These are phyloP conservation scores for Paramyrothecium roridum DNA, from an alignment of 2,329 filamentous ascomycete species.

Conservation along the genomic window DNA sequence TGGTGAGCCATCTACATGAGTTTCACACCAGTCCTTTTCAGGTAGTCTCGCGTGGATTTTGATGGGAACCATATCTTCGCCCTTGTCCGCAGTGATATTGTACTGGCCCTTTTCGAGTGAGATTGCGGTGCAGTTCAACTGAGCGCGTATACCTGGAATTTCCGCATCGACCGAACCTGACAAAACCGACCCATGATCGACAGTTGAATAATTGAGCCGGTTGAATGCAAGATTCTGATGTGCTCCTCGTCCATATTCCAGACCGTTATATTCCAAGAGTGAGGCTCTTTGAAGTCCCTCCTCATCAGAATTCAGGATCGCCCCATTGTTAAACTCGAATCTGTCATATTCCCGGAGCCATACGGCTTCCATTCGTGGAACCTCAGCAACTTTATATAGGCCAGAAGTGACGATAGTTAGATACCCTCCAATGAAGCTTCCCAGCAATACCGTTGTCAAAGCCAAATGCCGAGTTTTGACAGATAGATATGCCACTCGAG, in stretches of 20 bases:
- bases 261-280: slow-evolving; percentile 20
- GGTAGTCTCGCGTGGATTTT: slow-evolving; percentile 15
- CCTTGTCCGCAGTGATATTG: slow-evolving; percentile 5
- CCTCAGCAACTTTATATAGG: slow-evolving; percentile 21
- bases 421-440: slow-evolving; percentile 13
- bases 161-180: slow-evolving; percentile 9
- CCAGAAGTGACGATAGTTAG: slow-evolving; percentile 17
- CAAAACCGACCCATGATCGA: slow-evolving; percentile 2
- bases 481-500: slow-evolving; percentile 13
- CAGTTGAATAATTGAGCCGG: slow-evolving; percentile 8
- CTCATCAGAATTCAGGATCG: slow-evolving; percentile 15
- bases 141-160: slow-evolving; percentile 13
- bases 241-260: slow-evolving; percentile 26
- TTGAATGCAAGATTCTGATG: slow-evolving; percentile 23
- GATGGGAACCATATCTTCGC: slow-evolving; percentile 4
- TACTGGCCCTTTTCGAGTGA: slow-evolving; percentile 6
- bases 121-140: slow-evolving; percentile 14
- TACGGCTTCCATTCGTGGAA: slow-evolving; percentile 13
- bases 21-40: slow-evolving; percentile 13
- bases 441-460: slow-evolving; percentile 16
- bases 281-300: slow-evolving; percentile 18
- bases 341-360: slow-evolving; percentile 20
- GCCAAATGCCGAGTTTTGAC: slow-evolving; percentile 16
- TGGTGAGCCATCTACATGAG: slow-evolving; percentile 9
- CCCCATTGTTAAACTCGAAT: slow-evolving; percentile 16